Base-by-base conservation (phyloP, 306 rosid species). In the Casuarina glauca region DNA sequence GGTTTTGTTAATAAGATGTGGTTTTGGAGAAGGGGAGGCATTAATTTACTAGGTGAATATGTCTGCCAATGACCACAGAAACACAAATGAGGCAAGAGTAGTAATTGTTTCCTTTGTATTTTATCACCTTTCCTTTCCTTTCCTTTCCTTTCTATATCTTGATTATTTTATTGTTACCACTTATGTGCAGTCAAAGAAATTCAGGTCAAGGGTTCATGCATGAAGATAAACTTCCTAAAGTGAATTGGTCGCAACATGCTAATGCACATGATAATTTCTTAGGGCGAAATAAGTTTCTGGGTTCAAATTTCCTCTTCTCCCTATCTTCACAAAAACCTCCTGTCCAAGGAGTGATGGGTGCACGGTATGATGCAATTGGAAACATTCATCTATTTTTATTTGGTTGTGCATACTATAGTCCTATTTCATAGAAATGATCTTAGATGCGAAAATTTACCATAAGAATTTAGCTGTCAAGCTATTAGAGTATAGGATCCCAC, bases 301-400 rank as follows among this genome's bases (percentile, higher is more conserved):
- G 80, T 78, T 95, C 97, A 20, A 86, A 86, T 78, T 88, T 95
- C 68, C 85, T 93, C 8, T 86, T 75, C 80, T 88, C 97, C 49
- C 72, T 84, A 76, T 84, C 92, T 38, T 69, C 89, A 35, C 91
- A 91, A 43, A 95, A 85, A 39, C 91, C 97, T 74, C 43, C 55
- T 17, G 71, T 73, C 10, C 58, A 64, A 68, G 86, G 82, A 78
- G 79, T 74, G 26, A 46, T 15, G 12, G 10, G 55, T 51, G 61
- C 70, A 74, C 62, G 88, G 95, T 90, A 83, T 74, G 58, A 48
- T n/a, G 53, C 67, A 76, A 45, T 61, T 60, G 4, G 61, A 61
- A 45, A 49, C 35, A 66, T 66, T 1, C 41, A 39, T 71, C 15
- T 68, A 10, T 51, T 44, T 49, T 74, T 36, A 50, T 67, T 66